Percentiles rank a stretch among this genome's conserved stretches.
Evolutionary conservation across 202 grass and related monocot genomes (phyloP).

Genomic region (Setaria viridis): DNA sequence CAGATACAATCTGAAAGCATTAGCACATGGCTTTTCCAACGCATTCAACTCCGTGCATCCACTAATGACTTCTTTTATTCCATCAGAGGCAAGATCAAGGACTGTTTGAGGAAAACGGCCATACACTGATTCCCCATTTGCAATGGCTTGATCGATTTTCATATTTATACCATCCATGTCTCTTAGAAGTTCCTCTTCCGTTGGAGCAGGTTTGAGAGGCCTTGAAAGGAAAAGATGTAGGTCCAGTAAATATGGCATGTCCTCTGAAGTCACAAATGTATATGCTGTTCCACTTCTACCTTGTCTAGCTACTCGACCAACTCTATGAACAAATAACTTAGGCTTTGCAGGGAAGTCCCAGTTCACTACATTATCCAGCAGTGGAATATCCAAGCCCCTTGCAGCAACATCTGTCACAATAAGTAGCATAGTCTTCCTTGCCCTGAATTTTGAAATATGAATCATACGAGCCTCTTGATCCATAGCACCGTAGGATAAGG

Average conservation of each 20-base stretch:
- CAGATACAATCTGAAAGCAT: constrained; percentile 88
- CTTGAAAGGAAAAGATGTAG: constrained; percentile 95
- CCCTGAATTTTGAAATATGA: constrained; percentile 87
- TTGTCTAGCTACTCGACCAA: constrained; percentile 85
- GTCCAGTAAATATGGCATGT: constrained; percentile 82
- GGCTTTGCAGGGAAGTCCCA: constrained; percentile 97
- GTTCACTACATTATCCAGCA: constrained; percentile 99
- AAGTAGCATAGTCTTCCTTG: constrained; percentile 89
- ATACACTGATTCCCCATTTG: constrained; percentile 84
- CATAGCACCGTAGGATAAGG: constrained; percentile 94
- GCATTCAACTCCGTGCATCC: constrained; percentile 63
- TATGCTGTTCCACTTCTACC: constrained; percentile 93
- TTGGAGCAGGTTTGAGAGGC: constrained; percentile 84
- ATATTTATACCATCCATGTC: constrained; percentile 64
- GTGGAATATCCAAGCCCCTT: constrained; percentile 93
- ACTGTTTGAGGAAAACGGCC: constrained; percentile 90
- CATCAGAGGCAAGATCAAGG: constrained; percentile 88
- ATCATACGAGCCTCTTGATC: constrained; percentile 95
- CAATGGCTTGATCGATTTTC: constrained; percentile 78
- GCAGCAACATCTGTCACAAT: constrained; percentile 99
- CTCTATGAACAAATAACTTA: constrained; percentile 95
- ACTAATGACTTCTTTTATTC: constrained; percentile 78
- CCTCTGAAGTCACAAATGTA: constrained; percentile 92
- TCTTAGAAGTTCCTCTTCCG: constrained; percentile 85
- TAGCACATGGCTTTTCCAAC: constrained; percentile 76